Conservation (phyloP, 768 basidiomycete species). For the Suillus bovinus region DNA sequence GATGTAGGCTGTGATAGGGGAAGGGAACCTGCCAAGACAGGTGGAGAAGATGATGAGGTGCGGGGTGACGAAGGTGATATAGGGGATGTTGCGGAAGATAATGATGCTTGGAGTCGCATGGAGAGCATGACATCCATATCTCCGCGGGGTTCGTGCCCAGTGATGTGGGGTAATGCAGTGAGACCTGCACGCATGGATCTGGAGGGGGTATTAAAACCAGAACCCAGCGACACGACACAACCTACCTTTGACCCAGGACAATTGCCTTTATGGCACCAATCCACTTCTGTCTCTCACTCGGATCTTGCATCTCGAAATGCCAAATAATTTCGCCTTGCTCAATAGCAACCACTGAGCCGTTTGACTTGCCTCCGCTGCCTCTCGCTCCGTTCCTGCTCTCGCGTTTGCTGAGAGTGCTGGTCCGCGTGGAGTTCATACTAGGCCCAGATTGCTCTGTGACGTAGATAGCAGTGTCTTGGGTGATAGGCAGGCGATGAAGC, state of each 20-base stretch:
- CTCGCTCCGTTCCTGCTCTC: not conserved
- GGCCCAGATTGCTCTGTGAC: conserved; percentile 30
- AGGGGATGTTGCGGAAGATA: conserved; percentile 29
- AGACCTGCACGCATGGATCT: conserved; percentile 74
- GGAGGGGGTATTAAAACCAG: not conserved
- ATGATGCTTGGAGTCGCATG: conserved; percentile 69
- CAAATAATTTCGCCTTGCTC: conserved; percentile 61
- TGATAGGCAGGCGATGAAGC: conserved; percentile 73
- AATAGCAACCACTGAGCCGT: not conserved
- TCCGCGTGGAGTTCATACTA: not conserved
- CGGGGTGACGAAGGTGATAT: conserved; percentile 12
- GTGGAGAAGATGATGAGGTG: conserved; percentile 25
- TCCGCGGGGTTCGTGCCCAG: conserved; percentile 64
- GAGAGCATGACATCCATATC: conserved; percentile 85
- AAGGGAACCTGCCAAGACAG: conserved; percentile 18
- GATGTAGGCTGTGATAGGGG: conserved; percentile 26
- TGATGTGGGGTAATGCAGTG: conserved; percentile 43
- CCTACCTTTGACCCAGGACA: conserved; percentile 55
- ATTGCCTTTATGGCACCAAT: conserved; percentile 72
- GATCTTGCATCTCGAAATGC: conserved; percentile 66
- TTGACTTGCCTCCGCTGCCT: conserved; percentile 3
- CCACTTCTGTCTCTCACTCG: conserved; percentile 70
- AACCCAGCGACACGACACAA: not conserved
- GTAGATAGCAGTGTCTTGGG: conserved; percentile 74
- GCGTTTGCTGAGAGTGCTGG: conserved; percentile 3